Evolutionary conservation across 176 grass and related monocot species (phyloP), one percentile per base, ranked within the genome.

Genomic region (Eleusine indica): DNA sequence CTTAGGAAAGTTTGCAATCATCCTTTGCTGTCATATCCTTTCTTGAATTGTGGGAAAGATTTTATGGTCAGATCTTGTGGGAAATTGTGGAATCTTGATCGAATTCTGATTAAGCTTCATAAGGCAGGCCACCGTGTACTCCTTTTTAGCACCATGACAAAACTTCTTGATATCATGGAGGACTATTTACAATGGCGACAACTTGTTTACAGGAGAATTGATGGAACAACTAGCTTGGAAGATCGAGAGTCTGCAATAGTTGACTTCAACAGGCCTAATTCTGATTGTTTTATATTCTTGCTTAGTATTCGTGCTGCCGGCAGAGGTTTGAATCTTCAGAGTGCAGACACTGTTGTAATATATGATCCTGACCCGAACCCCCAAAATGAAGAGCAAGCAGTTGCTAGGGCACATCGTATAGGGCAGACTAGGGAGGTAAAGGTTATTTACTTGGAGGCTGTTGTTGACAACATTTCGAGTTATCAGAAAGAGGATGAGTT

Each of bases 121-220:
- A 91, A 74, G 73, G 62, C 97, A 61, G 93, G 97, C 44, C 97
- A 99, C 54, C 93, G 97, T 73, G 97, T 99, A 52, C 97, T 99
- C 56, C 85, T 99, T 63, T 99, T 99, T 71, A 99, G 97, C 75
- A 99, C 97, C n/a, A 99, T 99, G 97, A 99, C 97, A 43, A 99
- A 99, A 83, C 92, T 99, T 88, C 91, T 99, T 65, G 97, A 99
- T 84, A 96, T 99, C 48, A 77, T 99, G 78, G 97, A 99, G 81
- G 97, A 99, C 74, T 99, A 99, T 84, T 84, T 99, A 80, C 97
- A 89, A 78, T 96, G 93, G 97, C 88, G 97, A 52, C 77, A 80
- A 22, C 89, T 99, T 80, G 86, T 92, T 46, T 99, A 99, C 82
- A 89, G 97, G 84, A 78, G 97, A 71, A 99, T 99, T 54, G 97